A percentile compares a stretch with the other conserved stretches of the same genome.
phyloP scores from a whole-genome alignment of 192 early-diverging fungal species.

The Mortierella alpina region DNA sequence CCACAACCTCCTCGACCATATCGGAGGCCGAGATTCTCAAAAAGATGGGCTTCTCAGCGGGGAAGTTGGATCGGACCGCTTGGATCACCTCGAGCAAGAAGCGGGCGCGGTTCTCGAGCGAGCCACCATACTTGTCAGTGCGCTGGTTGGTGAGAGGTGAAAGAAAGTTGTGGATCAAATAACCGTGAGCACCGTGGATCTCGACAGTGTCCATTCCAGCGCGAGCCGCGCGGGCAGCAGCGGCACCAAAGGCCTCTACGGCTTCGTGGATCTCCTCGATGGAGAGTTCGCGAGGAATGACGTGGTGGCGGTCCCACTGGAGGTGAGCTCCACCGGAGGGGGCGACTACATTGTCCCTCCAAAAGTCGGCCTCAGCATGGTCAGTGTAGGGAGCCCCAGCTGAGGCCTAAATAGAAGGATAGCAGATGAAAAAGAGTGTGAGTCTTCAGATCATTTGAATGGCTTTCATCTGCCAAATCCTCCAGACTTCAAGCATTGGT shows the following conservation, averaged over 20 bases:
- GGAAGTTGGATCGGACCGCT: conserved; percentile 78
- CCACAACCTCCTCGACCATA: conserved; percentile 64
- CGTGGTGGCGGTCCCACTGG: conserved; percentile 55
- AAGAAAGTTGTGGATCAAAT: conserved; percentile 84
- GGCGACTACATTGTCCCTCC: conserved; percentile 77
- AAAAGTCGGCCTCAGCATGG: conserved; percentile 63
- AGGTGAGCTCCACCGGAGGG: conserved; percentile 63
- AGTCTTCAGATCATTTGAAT: neutral
- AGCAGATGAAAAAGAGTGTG: neutral
- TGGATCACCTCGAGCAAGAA: conserved; percentile 77
- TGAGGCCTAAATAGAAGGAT: conserved; percentile 16
- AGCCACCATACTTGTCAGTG: conserved; percentile 93
- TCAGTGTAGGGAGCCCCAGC: conserved; percentile 14
- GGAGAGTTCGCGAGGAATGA: conserved; percentile 68
- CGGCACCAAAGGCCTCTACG: conserved; percentile 69
- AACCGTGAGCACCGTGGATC: conserved; percentile 93
- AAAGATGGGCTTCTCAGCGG: conserved; percentile 84
- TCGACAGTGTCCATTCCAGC: conserved; percentile 94
- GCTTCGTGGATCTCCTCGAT: conserved; percentile 75
- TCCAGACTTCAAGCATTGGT: neutral
- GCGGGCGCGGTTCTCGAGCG: conserved; percentile 87
- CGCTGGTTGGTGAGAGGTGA: conserved; percentile 85
- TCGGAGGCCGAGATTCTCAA: conserved; percentile 86
- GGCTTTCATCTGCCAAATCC: no score
- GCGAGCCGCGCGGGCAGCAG: conserved; percentile 75